A percentile compares a stretch with the other conserved stretches of the same genome.
Evolutionary conservation across 1,284 basidiomycete species (phyloP).

Genomic region (Tremellales sp.): DNA sequence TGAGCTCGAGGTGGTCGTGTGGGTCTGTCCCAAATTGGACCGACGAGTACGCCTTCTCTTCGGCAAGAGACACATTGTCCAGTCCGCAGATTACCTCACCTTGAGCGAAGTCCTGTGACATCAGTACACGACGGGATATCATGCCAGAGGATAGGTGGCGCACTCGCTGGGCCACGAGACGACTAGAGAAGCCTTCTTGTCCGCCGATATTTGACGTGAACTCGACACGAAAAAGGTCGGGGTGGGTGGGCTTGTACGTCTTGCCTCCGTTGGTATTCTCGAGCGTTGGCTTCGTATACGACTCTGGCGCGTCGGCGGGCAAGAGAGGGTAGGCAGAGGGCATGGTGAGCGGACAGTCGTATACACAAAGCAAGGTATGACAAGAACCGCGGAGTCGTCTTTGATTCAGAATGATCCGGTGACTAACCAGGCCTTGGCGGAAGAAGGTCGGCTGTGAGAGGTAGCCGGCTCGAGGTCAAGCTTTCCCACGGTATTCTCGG

Average conservation of each 20-base stretch:
- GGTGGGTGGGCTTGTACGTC: constrained; percentile 42
- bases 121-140: neutral
- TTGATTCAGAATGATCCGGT: too few species aligned
- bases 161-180: constrained; percentile 39
- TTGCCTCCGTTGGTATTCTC: constrained; percentile 32
- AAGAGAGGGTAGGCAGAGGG: neutral
- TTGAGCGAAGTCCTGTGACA: constrained; percentile 36
- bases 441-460: too few species aligned
- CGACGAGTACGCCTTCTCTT: constrained; percentile 47
- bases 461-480: too few species aligned
- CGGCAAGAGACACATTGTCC: constrained; percentile 36
- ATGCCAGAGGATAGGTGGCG: constrained; percentile 9
- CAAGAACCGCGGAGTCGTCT: too few species aligned
- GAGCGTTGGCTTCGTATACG: constrained; percentile 33
- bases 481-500: too few species aligned
- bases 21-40: constrained; percentile 50
- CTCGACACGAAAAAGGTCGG: constrained; percentile 38
- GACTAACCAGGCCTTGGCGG: too few species aligned
- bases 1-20: constrained; percentile 59
- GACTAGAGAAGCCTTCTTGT: constrained; percentile 40
- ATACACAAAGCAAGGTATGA: too few species aligned
- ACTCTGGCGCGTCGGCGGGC: neutral
- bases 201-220: constrained; percentile 20
- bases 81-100: constrained; percentile 32
- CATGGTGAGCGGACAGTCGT: neutral